Evolutionary conservation across 23 red algal species (phyloP), one percentile per base, ranked within the genome.

Genomic region (Gracilaria caudata): DNA sequence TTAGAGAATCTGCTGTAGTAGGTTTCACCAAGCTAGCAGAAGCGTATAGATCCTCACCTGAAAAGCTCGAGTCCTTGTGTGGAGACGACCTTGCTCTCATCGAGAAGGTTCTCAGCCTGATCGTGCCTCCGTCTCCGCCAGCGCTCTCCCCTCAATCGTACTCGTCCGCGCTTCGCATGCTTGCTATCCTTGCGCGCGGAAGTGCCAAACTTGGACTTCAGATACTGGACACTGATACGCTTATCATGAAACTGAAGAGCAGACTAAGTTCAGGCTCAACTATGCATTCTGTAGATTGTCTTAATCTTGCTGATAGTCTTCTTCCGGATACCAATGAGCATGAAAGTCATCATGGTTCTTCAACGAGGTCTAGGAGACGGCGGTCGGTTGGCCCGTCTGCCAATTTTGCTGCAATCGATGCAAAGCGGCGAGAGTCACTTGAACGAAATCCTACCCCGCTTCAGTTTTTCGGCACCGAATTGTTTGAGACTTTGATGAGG

Each of bases 11-110:
- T 46, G 77, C 77, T 13, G 70, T 95, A 25, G 51, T 73, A 56
- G 93, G 84, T 37, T 88, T 90, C 51, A 64, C 60, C 13, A 72
- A 80, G 26, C 79, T 95, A 24, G 80, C 84, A 70, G 85, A 95
- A 44, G 68, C 93, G 8, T 90, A 81, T 46, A 57, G 72, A 37
- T 49, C 46, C 17, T 73, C 78, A 33, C 24, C 83, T 33, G 49
- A 70, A 20, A 88, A 88, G 25, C 77, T 95, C 28, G 87, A 90
- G 40, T 38, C 66, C 20, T 60, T 95, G 14, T 75, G 83, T 68
- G 93, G 93, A 36, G 66, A 86, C 25, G 79, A 90, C 16, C 51
- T 41, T 37, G 56, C 64, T 16, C 58, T 95, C 24, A 78, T 95
- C 36, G 85, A 95, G 55, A 49, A 60, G n/a, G 64, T 85, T 35